Evolutionary conservation across 225 moss, liverwort and hornwort genomes (phyloP).

Genomic region (Takakia lepidozioides): DNA sequence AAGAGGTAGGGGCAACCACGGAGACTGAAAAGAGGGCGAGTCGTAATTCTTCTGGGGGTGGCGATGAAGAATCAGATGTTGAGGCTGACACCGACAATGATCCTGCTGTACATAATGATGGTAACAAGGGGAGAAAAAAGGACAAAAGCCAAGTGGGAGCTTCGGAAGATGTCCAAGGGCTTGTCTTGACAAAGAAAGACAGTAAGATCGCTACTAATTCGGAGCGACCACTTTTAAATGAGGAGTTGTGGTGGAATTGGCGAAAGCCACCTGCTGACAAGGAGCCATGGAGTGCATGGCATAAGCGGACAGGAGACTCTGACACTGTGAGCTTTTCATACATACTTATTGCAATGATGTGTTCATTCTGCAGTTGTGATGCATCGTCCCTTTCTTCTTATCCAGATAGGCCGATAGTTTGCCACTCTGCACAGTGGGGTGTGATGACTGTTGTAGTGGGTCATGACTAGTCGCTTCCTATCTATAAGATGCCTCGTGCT

Average conservation of each 20-base stretch:
- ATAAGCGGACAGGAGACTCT: conserved; percentile 75
- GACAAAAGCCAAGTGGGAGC: background rate
- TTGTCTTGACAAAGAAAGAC: conserved; percentile 15
- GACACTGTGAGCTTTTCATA: conserved; percentile 61
- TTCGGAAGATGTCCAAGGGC: conserved; percentile 7
- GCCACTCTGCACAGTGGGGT: no score
- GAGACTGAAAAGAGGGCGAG: conserved; percentile 5
- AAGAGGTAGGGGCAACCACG: conserved; percentile 27
- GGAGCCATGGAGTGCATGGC: conserved; percentile 98
- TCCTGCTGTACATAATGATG: no score
- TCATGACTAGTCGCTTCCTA: no score
- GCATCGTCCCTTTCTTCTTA: no score
- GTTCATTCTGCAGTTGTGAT: no score
- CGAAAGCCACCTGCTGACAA: conserved; percentile 57
- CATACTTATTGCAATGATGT: no score
- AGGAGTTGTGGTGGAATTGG: conserved; percentile 97
- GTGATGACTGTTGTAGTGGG: no score
- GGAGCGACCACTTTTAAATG: conserved; percentile 38
- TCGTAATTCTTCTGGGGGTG: background rate
- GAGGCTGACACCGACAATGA: conserved; percentile 5
- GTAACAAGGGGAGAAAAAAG: conserved; percentile 4
- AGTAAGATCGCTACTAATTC: conserved; percentile 13
- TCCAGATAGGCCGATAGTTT: no score
- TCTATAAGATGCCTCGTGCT: no score
- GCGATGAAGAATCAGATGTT: conserved; percentile 15